Percentiles rank a stretch among this genome's conserved stretches.
These are phyloP conservation scores for Geotrichum phurueaensis DNA, from an alignment of 1,139 yeast genomes.

Conservation along the genomic window DNA sequence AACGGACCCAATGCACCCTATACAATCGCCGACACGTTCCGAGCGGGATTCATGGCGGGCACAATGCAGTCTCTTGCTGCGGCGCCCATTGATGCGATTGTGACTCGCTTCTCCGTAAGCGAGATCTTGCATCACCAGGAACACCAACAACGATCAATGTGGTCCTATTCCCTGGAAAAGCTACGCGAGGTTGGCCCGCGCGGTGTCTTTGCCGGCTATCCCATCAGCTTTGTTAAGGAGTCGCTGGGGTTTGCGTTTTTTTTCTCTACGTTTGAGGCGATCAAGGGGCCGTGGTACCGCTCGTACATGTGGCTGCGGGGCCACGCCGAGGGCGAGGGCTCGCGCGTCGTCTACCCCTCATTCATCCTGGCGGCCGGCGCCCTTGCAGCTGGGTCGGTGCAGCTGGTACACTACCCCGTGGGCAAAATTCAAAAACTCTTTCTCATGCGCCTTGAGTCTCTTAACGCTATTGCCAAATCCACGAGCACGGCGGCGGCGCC, in stretches of 20 bases:
- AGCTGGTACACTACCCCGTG: conserved; percentile 78
- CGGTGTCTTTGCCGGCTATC: conserved; percentile 88
- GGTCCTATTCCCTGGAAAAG: conserved; percentile 70
- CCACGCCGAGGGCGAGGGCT: conserved; percentile 1
- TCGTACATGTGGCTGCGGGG: conserved; percentile 5
- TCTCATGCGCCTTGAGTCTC: conserved; percentile 68
- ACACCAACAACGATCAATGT: conserved; percentile 45
- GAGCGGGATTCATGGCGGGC: conserved; percentile 84
- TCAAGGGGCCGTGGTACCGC: conserved; percentile 42
- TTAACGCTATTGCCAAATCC: conserved; percentile 45
- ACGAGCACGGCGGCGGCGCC: conserved; percentile 9
- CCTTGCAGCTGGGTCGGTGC: conserved; percentile 70
- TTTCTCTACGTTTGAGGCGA: conserved; percentile 77
- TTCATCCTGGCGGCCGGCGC: conserved; percentile 86
- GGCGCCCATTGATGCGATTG: conserved; percentile 89
- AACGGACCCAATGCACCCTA: conserved; percentile 13
- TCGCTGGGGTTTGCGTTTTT: conserved; percentile 81
- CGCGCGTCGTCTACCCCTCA: conserved; percentile 43
- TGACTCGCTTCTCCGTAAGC: conserved; percentile 69
- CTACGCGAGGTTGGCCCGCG: conserved; percentile 66
- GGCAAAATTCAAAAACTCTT: conserved; percentile 75
- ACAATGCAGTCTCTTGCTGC: conserved; percentile 84
- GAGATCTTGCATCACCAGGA: conserved; percentile 45
- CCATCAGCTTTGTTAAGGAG: conserved; percentile 70
- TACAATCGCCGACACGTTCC: conserved; percentile 51